A percentile compares a stretch with the other conserved stretches of the same genome.
Conservation (phyloP, 805 yeast genomes). For the Suhomyces xylopsoci region DNA sequence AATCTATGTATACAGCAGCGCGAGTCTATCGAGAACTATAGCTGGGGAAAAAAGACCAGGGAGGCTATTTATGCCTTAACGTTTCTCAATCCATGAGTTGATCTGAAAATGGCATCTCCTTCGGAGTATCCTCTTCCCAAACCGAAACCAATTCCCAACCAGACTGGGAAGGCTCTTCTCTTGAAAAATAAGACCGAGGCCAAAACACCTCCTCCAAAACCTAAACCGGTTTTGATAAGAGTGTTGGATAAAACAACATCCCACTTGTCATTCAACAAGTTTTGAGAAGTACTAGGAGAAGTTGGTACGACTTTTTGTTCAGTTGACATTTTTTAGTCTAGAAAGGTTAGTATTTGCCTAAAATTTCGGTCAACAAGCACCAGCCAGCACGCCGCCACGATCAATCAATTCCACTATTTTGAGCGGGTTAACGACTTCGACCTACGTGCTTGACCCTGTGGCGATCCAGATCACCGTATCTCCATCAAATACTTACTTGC, state of each 20-base stretch:
- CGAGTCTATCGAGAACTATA: background rate
- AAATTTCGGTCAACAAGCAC: background rate
- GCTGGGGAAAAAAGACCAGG: background rate
- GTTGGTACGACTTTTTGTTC: slow-evolving; percentile 32
- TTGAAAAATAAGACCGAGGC: slow-evolving; percentile 86
- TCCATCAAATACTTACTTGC: background rate
- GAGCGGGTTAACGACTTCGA: background rate
- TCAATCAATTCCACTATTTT: background rate
- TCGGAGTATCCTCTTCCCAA: slow-evolving; percentile 97
- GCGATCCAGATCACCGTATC: background rate
- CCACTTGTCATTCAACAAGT: slow-evolving; percentile 76
- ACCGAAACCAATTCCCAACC: slow-evolving; percentile 97
- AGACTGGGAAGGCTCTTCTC: slow-evolving; percentile 96
- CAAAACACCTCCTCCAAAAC: slow-evolving; percentile 94
- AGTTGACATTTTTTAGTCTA: slow-evolving; percentile 20
- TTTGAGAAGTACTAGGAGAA: slow-evolving; percentile 46
- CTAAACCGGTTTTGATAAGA: slow-evolving; percentile 91
- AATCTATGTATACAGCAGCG: background rate
- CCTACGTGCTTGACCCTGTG: background rate
- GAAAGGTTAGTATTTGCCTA: slow-evolving; percentile 1
- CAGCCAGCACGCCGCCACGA: background rate
- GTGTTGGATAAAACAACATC: slow-evolving; percentile 94
- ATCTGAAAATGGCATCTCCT: slow-evolving; percentile 95
- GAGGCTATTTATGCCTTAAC: slow-evolving; percentile 52
- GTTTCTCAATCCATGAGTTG: slow-evolving; percentile 70